These are phyloP conservation scores for Ailanthus altissimus DNA, from an alignment of 345 rosid genomes.

Conservation along the genomic window DNA sequence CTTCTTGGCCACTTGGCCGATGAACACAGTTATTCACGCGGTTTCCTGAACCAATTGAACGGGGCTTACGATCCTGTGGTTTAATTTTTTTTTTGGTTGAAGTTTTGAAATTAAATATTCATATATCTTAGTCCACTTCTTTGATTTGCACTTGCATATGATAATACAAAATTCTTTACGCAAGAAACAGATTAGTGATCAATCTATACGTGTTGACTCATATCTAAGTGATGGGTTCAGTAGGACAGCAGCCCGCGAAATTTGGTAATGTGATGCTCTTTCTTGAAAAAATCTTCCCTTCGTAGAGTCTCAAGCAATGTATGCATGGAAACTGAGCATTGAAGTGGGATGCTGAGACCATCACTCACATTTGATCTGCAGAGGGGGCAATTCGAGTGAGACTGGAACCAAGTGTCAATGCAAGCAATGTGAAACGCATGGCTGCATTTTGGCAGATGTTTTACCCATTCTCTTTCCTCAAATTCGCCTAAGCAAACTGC, in stretches of 20 bases:
- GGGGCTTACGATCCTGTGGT: slow-evolving; percentile 16
- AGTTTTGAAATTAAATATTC: too few relatives aligned
- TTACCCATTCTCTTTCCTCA: slow-evolving; percentile 42
- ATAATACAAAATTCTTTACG: too few relatives aligned
- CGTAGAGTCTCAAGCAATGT: slow-evolving; percentile 20
- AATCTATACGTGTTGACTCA: slow-evolving; percentile 8
- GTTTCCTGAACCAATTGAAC: background rate
- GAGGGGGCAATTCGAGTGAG: slow-evolving; percentile 43
- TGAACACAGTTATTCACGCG: slow-evolving; percentile 18
- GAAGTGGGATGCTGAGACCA: background rate
- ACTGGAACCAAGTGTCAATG: slow-evolving; percentile 45
- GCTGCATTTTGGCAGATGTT: slow-evolving; percentile 33
- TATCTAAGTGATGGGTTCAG: background rate
- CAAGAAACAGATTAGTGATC: background rate
- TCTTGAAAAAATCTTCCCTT: slow-evolving; percentile 35
- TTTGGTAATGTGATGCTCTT: slow-evolving; percentile 15
- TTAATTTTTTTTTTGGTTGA: background rate
- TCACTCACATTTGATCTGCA: slow-evolving; percentile 30
- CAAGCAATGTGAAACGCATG: slow-evolving; percentile 41
- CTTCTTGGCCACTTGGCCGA: background rate
- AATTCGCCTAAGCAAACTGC: slow-evolving; percentile 48
- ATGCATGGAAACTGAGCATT: slow-evolving; percentile 17
- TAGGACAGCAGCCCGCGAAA: slow-evolving; percentile 12
- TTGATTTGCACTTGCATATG: too few relatives aligned
- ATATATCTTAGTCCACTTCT: too few relatives aligned